These are phyloP conservation scores for Nitzschia inconspicua DNA, from an alignment of 108 stramenopile genomes.

Conservation along the genomic window DNA sequence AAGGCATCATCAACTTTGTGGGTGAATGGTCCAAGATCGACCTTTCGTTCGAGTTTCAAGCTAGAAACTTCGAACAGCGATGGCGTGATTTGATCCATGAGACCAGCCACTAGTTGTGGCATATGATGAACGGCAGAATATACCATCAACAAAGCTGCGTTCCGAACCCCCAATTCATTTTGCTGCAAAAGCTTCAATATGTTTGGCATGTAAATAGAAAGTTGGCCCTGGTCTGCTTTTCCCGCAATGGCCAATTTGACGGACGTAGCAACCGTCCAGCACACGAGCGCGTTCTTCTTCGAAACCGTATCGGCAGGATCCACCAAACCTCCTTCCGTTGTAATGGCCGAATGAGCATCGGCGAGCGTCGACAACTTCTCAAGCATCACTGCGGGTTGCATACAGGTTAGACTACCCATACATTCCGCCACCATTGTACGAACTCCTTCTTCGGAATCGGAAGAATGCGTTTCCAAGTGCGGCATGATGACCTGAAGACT, in stretches of 20 bases:
- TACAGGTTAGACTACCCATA: conserved; percentile 82
- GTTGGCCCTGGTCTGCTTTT: conserved; percentile 47
- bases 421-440: conserved; percentile 97
- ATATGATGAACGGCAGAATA: conserved; percentile 93
- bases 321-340: conserved; percentile 23
- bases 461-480: conserved; percentile 72
- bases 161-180: conserved; percentile 83
- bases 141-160: conserved; percentile 87
- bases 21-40: conserved; percentile 98
- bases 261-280: conserved; percentile 86
- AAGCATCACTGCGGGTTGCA: conserved; percentile 67
- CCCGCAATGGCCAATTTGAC: conserved; percentile 86
- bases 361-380: conserved; percentile 54
- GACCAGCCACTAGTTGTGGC: conserved; percentile 73
- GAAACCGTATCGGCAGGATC: conserved; percentile 42
- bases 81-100: conserved; percentile 78
- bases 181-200: conserved; percentile 78
- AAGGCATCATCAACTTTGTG: conserved; percentile 96
- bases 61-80: conserved; percentile 67
- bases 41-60: conserved; percentile 83
- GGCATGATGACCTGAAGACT: conserved; percentile 73
- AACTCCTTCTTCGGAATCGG: conserved; percentile 87
- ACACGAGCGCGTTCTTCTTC: conserved; percentile 53
- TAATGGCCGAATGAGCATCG: conserved; percentile 28
- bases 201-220: conserved; percentile 67